A percentile compares a stretch with the other conserved stretches of the same genome.
phyloP scores from a whole-genome alignment of 106 monocot genomes.

The Dendrobium catenatum region DNA sequence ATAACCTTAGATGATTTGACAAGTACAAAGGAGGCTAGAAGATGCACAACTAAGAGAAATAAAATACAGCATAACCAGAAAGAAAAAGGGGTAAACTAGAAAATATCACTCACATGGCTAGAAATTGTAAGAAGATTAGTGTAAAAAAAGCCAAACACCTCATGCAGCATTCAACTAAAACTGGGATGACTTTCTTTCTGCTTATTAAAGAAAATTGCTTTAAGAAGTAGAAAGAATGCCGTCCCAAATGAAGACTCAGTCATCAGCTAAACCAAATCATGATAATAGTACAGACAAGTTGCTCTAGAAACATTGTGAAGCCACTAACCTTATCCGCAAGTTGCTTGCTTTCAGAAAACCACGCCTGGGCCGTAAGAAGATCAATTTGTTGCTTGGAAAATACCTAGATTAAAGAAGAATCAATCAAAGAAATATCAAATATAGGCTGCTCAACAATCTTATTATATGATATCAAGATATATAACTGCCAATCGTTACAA shows the following conservation, averaged over 20 bases:
- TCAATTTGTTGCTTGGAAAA: constrained; percentile 69
- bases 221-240: no score
- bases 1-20: not conserved
- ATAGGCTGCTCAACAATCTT: no score
- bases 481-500: no score
- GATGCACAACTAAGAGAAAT: not conserved
- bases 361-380: constrained; percentile 68
- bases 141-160: not conserved
- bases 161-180: not conserved
- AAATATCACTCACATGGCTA: not conserved
- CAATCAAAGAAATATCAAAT: not conserved
- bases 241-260: not conserved
- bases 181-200: no score
- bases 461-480: no score
- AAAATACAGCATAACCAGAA: not conserved
- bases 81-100: not conserved
- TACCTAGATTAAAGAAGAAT: constrained; percentile 31
- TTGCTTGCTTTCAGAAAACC: constrained; percentile 69
- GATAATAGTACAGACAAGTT: not conserved
- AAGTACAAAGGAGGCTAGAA: not conserved
- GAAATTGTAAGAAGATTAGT: not conserved
- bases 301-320: not conserved
- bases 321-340: constrained; percentile 61
- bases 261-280: not conserved
- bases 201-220: no score